These are phyloP conservation scores for Plasmodium cynomolgi DNA, from an alignment of 169 alveolate genomes.

Conservation along the genomic window DNA sequence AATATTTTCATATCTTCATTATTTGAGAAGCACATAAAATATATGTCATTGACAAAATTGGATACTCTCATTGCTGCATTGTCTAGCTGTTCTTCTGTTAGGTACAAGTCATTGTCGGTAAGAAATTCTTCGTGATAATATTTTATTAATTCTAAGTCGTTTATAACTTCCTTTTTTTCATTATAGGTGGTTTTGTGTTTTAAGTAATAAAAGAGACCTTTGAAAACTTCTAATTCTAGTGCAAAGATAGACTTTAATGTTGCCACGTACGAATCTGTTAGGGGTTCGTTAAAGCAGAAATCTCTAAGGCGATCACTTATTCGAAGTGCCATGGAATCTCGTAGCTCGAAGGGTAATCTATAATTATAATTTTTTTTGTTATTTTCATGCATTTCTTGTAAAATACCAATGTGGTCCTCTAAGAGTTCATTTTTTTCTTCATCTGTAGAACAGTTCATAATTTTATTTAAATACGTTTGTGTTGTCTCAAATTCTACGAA, in stretches of 20 bases:
- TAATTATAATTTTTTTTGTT: neutral
- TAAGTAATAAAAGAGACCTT: neutral
- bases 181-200: neutral
- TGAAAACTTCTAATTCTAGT: constrained; percentile 16
- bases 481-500: constrained; percentile 10
- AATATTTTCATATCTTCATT: neutral
- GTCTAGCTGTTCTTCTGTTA: constrained; percentile 5
- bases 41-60: constrained; percentile 19
- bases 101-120: neutral
- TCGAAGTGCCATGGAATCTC: constrained; percentile 36
- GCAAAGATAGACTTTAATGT: neutral
- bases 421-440: constrained; percentile 7
- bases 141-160: constrained; percentile 16
- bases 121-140: constrained; percentile 2
- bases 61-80: constrained; percentile 15
- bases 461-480: constrained; percentile 1
- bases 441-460: neutral
- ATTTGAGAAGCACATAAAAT: neutral
- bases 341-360: constrained; percentile 17
- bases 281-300: neutral
- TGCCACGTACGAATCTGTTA: neutral
- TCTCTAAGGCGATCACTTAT: constrained; percentile 24
- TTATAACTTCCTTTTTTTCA: constrained; percentile 8
- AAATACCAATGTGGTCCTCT: neutral
- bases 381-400: constrained; percentile 19